A percentile compares a stretch with the other conserved stretches of the same genome.
Conservation (phyloP, 169 alveolate genomes). For the Cryptosporidium ubiquitum region DNA sequence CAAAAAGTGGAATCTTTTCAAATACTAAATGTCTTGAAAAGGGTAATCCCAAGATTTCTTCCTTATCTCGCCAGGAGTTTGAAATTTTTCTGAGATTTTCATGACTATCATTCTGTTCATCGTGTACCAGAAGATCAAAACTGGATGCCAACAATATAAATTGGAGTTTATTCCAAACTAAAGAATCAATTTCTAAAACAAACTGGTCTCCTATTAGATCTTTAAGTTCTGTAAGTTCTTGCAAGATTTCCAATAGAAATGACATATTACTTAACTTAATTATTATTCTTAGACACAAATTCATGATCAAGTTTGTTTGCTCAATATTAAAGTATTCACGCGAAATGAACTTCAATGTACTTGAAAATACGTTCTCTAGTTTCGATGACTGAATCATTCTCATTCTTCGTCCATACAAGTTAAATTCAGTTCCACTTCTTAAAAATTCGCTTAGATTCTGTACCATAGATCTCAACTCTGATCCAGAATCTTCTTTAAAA, state of each 20-base stretch:
- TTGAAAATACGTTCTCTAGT: neutral
- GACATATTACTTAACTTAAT: conserved; percentile 25
- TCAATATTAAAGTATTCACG: conserved; percentile 23
- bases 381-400: neutral
- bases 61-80: neutral
- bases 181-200: neutral
- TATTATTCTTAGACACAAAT: neutral
- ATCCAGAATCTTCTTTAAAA: neutral
- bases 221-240: neutral
- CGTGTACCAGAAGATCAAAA: neutral
- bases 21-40: conserved; percentile 6
- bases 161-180: conserved; percentile 35
- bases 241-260: neutral
- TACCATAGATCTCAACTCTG: conserved; percentile 10
- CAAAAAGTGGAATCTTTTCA: conserved; percentile 37
- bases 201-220: neutral
- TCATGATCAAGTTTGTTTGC: conserved; percentile 25
- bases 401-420: neutral
- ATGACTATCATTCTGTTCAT: neutral
- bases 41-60: neutral
- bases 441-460: neutral
- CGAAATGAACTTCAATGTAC: neutral
- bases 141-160: neutral
- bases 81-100: neutral
- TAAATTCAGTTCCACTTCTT: neutral